Conservation (phyloP, 176 grass and related monocot genomes). For the Avena sativa region DNA sequence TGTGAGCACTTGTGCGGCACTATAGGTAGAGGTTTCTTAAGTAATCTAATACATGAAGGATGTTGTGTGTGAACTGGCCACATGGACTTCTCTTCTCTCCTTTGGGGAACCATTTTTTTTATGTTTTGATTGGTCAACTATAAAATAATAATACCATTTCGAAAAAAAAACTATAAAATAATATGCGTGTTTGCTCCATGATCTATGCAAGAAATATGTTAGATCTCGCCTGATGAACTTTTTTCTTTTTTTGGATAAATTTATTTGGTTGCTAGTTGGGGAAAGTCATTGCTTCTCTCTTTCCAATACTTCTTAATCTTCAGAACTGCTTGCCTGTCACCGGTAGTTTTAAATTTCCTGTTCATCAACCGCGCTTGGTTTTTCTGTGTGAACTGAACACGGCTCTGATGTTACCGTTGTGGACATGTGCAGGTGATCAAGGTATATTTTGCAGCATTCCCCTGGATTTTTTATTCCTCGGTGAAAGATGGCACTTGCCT, state of each 20-base stretch:
- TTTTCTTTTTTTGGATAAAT: background rate
- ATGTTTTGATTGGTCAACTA: background rate
- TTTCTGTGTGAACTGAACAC: slow-evolving; percentile 10
- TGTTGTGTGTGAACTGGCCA: too few relatives aligned
- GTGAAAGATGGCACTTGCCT: slow-evolving; percentile 38
- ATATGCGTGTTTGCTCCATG: slow-evolving; percentile 39
- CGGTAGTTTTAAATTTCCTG: slow-evolving; percentile 9
- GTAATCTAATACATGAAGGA: too few relatives aligned
- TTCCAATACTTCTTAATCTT: slow-evolving; percentile 31
- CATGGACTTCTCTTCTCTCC: too few relatives aligned
- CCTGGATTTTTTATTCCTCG: background rate
- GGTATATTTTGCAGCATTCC: background rate
- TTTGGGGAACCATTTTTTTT: too few relatives aligned
- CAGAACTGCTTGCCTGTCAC: slow-evolving; percentile 11
- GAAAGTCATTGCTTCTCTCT: background rate
- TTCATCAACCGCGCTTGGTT: background rate
- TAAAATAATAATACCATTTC: background rate
- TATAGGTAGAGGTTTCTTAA: slow-evolving; percentile 1
- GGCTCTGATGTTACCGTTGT: background rate
- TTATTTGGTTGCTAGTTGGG: background rate
- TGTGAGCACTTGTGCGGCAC: slow-evolving; percentile 31
- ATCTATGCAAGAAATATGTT: background rate
- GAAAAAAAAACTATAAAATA: background rate
- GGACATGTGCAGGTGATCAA: slow-evolving; percentile 29
- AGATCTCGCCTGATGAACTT: background rate